These are phyloP conservation scores for Epichloe bromicola DNA, from an alignment of 2,329 filamentous ascomycete species.

Conservation along the genomic window DNA sequence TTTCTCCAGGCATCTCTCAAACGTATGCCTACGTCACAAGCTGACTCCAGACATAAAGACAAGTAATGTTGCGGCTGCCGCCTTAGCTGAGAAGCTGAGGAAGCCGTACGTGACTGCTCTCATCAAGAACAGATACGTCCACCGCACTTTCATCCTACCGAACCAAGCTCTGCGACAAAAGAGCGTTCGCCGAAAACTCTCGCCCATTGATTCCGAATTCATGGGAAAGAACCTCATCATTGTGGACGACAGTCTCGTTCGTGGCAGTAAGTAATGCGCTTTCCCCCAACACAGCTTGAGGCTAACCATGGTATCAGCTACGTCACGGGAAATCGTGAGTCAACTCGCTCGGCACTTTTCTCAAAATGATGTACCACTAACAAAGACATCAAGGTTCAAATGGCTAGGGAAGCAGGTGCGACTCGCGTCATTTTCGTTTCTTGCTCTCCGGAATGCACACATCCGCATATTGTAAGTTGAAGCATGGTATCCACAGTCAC, in stretches of 20 bases:
- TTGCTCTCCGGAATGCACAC: constrained; percentile 69
- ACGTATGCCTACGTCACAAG: background rate
- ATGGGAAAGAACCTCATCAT: constrained; percentile 65
- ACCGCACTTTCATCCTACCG: constrained; percentile 9
- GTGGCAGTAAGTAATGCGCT: constrained; percentile 27
- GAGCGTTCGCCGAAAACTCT: constrained; percentile 80
- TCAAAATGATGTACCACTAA: background rate
- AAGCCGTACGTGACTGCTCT: constrained; percentile 74
- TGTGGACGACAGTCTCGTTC: constrained; percentile 82
- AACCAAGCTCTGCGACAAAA: constrained; percentile 47
- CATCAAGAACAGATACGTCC: constrained; percentile 53
- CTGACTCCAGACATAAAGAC: constrained; percentile 35
- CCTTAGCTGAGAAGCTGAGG: constrained; percentile 59
- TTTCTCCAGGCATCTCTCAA: background rate
- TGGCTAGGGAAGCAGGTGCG: constrained; percentile 76
- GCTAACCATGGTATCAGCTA: constrained; percentile 4
- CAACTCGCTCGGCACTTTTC: no score
- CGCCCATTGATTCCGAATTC: constrained; percentile 77
- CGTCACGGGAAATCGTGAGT: constrained; percentile 13
- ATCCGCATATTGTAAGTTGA: constrained; percentile 71
- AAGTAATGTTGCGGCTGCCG: constrained; percentile 66
- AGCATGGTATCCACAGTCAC: background rate
- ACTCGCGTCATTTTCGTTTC: constrained; percentile 72
- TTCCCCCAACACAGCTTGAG: constrained; percentile 17
- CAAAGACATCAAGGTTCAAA: constrained; percentile 26